phyloP scores from a whole-genome alignment of 1,139 yeast species.

The Casaregolazyma suthepensis region DNA sequence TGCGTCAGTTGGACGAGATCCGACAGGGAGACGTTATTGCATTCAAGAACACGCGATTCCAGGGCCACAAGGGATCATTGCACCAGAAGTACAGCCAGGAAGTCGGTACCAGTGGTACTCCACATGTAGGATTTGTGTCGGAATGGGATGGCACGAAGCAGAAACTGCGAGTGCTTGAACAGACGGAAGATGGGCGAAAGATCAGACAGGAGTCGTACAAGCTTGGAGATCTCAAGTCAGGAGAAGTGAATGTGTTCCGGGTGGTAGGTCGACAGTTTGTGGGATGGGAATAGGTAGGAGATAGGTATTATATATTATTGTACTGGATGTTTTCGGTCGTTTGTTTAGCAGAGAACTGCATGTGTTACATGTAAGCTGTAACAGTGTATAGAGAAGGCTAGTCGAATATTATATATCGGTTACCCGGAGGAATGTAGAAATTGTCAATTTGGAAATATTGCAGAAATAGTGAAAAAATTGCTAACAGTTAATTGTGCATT shows the following conservation, averaged over 20 bases:
- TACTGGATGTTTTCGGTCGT: background rate
- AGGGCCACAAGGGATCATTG: slow-evolving; percentile 53
- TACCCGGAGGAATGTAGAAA: too few relatives aligned
- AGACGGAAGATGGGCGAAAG: slow-evolving; percentile 31
- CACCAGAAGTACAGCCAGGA: slow-evolving; percentile 42
- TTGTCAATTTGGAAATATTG: too few relatives aligned
- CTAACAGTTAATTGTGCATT: too few relatives aligned
- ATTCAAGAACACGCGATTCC: slow-evolving; percentile 67
- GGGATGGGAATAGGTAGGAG: slow-evolving; percentile 45
- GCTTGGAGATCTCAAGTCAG: slow-evolving; percentile 66
- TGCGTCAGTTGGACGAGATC: slow-evolving; percentile 55
- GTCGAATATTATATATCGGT: too few relatives aligned
- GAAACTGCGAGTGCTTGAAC: slow-evolving; percentile 69
- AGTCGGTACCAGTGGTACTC: slow-evolving; percentile 41
- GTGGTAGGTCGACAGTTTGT: slow-evolving; percentile 56
- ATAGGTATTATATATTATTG: background rate
- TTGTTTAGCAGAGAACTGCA: background rate
- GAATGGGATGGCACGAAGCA: slow-evolving; percentile 73
- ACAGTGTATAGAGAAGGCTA: too few relatives aligned
- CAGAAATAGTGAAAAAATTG: too few relatives aligned
- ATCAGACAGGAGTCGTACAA: slow-evolving; percentile 59
- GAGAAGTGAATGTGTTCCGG: slow-evolving; percentile 75
- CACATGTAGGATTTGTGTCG: slow-evolving; percentile 42
- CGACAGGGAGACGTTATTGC: slow-evolving; percentile 81
- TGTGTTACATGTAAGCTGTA: background rate